These are phyloP conservation scores for Sphaerulina populicola DNA, from an alignment of 2,329 filamentous ascomycete genomes.

Conservation along the genomic window DNA sequence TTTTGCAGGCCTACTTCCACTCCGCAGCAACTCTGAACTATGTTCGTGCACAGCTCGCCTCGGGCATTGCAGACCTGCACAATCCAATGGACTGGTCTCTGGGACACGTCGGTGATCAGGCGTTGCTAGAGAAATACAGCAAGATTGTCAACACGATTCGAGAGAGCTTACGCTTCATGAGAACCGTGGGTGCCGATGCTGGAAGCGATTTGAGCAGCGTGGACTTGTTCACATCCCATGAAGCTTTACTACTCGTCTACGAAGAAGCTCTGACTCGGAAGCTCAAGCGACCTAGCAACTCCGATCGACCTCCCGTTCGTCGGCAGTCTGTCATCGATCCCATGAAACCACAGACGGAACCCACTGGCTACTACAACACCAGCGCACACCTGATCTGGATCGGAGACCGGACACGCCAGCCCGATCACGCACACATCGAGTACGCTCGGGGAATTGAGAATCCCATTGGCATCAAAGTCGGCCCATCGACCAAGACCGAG, in stretches of 20 bases:
- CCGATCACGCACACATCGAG: slow-evolving; percentile 89
- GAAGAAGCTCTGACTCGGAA: slow-evolving; percentile 77
- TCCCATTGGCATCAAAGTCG: slow-evolving; percentile 93
- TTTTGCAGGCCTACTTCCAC: slow-evolving; percentile 74
- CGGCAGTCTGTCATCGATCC: slow-evolving; percentile 1
- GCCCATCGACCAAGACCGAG: slow-evolving; percentile 66
- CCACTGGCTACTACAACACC: slow-evolving; percentile 77
- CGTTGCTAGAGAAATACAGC: slow-evolving; percentile 77
- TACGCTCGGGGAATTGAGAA: slow-evolving; percentile 96
- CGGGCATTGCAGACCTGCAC: slow-evolving; percentile 88
- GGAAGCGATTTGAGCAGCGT: slow-evolving; percentile 79
- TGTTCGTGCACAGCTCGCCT: slow-evolving; percentile 70
- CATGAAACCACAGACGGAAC: slow-evolving; percentile 7
- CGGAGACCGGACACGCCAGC: slow-evolving; percentile 87
- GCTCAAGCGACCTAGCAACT: slow-evolving; percentile 55
- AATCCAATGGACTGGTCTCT: slow-evolving; percentile 90
- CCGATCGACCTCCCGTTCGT: slow-evolving; percentile 23
- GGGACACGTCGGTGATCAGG: slow-evolving; percentile 77
- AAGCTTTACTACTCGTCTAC: slow-evolving; percentile 88
- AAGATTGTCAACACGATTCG: slow-evolving; percentile 77
- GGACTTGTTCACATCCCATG: slow-evolving; percentile 91
- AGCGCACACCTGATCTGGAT: slow-evolving; percentile 98
- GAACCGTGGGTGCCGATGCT: slow-evolving; percentile 81
- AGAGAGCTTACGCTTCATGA: slow-evolving; percentile 79
- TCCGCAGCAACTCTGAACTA: slow-evolving; percentile 93